Evolutionary conservation across 139 green algal genomes (phyloP), one percentile per base, ranked within the genome.

Genomic region (Chlamydomonas sp.): DNA sequence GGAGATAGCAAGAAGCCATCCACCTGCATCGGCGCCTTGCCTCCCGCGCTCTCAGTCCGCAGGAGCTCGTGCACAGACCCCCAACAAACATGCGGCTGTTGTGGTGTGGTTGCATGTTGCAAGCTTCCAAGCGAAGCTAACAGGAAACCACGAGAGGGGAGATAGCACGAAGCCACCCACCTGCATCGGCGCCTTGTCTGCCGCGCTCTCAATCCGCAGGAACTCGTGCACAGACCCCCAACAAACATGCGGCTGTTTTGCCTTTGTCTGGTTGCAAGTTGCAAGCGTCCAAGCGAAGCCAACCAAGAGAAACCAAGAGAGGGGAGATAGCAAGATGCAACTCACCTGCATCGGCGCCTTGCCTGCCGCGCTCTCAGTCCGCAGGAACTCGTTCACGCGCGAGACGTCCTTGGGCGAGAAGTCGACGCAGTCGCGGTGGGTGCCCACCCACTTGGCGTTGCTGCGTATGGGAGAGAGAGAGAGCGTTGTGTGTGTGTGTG

Each of bases 351-450:
- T 39, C 24, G 6, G 31, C n/a, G 83, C 81, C 73, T 86, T 70
- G 13, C 69, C 58, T 2, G 73, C 48, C 3, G 50, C 78, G 3
- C 54, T 38, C 48, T 88, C 81, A 31, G 70, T 65, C 8, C 39
- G 36, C 36, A 88, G 67, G 58, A 90, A 92, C 43, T 48, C 75
- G 37, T 67, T 62, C 31, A 89, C 82, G 20, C 74, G 48, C 4
- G 69, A 65, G 0, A 71, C 28, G 73, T 96, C 87, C 72, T 92
- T 93, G 43, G 90, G 90, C 59, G 73, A 82, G 73, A 92, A 95
- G 49, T 86, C 79, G 22, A 88, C 87, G 1, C 61, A 31, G 58
- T 95, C 83, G 8, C 92, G 72, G 0, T 78, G 71, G 2, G 48
- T 59, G 0, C 74, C 82, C 36, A 98, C 83, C 65, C 79, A 90